These are phyloP conservation scores for Calonectria honghensis DNA, from an alignment of 2,329 filamentous ascomycete species.

Conservation along the genomic window DNA sequence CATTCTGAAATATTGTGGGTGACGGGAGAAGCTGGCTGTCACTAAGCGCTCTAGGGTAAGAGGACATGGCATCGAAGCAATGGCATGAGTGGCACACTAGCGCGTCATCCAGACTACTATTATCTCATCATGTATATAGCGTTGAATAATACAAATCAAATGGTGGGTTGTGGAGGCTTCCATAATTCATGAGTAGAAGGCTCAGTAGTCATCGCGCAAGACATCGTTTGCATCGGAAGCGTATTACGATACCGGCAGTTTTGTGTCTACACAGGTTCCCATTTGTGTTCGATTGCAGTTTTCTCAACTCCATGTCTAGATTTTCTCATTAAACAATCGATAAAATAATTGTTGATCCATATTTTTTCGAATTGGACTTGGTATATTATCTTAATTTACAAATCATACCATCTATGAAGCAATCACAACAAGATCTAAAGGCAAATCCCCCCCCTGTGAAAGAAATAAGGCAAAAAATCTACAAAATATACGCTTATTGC, in stretches of 20 bases:
- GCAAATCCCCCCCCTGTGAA: neutral
- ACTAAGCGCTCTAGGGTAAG: neutral
- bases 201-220: too few relatives aligned
- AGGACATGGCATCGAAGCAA: neutral
- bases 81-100: neutral
- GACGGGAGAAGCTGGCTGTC: neutral
- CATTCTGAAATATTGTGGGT: neutral
- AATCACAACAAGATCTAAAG: neutral
- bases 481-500: too few relatives aligned
- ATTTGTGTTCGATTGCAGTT: neutral
- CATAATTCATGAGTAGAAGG: too few relatives aligned
- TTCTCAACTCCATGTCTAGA: neutral
- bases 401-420: neutral
- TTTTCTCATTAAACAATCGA: neutral
- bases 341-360: neutral
- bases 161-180: neutral
- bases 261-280: neutral
- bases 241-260: too few relatives aligned
- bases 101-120: neutral
- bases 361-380: neutral
- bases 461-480: neutral
- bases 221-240: too few relatives aligned
- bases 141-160: neutral
- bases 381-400: neutral
- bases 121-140: neutral